Percentiles rank a stretch among this genome's conserved stretches.
Evolutionary conservation across 2,329 filamentous ascomycete species (phyloP).

Genomic region (Clarireedia homoeocarpa): DNA sequence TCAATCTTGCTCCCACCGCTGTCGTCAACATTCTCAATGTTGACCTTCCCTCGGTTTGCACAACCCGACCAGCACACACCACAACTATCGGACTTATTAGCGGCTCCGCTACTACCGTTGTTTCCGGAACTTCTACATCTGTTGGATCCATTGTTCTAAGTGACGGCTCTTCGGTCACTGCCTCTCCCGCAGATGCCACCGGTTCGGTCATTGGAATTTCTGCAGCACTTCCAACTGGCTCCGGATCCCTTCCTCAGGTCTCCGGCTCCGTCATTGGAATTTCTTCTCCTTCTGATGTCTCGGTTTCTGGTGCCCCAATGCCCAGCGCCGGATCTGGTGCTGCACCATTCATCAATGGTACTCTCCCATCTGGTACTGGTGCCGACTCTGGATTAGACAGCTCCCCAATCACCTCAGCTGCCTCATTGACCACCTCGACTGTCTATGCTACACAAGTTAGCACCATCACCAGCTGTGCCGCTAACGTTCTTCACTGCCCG

Average conservation of each 20-base stretch:
- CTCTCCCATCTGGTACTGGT: neutral
- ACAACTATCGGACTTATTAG: neutral
- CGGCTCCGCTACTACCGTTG: too few relatives aligned
- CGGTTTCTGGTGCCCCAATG: neutral
- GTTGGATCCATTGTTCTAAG: neutral
- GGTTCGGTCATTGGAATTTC: too few relatives aligned
- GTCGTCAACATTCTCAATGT: conserved; percentile 13
- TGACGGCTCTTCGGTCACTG: too few relatives aligned
- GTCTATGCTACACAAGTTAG: conserved; percentile 11
- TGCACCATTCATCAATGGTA: neutral
- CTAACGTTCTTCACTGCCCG: conserved; percentile 16
- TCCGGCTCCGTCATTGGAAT: neutral
- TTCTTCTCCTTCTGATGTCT: neutral
- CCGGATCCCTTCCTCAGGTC: too few relatives aligned
- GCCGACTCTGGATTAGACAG: neutral
- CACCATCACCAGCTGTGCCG: conserved; percentile 14
- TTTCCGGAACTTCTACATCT: neutral
- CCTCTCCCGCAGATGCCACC: too few relatives aligned
- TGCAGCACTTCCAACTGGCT: too few relatives aligned
- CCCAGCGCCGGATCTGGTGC: neutral
- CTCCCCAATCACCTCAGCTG: conserved; percentile 10
- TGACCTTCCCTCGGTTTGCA: neutral
- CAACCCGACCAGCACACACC: neutral
- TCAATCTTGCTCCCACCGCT: conserved; percentile 13
- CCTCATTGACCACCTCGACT: conserved; percentile 15